Conservation (phyloP, 495 filamentous ascomycete genomes). For the Aspergillus panamensis region DNA sequence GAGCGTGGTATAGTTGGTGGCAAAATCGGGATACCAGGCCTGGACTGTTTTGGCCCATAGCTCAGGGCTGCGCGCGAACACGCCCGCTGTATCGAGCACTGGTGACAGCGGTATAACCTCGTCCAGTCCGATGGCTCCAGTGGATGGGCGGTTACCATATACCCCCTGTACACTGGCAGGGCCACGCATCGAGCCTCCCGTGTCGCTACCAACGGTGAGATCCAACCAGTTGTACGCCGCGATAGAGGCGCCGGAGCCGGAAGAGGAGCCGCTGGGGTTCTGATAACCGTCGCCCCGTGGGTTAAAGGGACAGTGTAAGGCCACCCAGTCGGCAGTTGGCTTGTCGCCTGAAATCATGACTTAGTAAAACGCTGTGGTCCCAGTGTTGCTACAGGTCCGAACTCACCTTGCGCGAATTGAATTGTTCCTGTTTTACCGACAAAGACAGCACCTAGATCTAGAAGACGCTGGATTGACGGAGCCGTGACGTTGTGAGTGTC, state of each 20-base stretch:
- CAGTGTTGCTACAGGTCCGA: background rate
- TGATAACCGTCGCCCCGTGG: conserved; percentile 46
- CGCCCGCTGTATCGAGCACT: conserved; percentile 46
- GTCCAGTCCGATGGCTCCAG: conserved; percentile 23
- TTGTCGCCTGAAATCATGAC: background rate
- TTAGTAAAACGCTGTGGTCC: too few species aligned
- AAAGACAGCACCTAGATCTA: conserved; percentile 44
- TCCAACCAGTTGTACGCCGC: conserved; percentile 43
- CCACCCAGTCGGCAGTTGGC: conserved; percentile 39
- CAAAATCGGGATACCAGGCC: conserved; percentile 46
- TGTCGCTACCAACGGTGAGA: conserved; percentile 46
- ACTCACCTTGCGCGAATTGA: conserved; percentile 44
- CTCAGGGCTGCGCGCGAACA: conserved; percentile 44
- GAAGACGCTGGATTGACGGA: conserved; percentile 34
- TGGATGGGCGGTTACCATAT: conserved; percentile 32
- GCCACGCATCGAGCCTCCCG: conserved; percentile 41
- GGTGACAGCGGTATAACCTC: conserved; percentile 43
- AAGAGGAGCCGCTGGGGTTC: conserved; percentile 34
- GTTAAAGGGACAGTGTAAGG: conserved; percentile 44
- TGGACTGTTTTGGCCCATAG: conserved; percentile 45
- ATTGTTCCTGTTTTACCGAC: conserved; percentile 48
- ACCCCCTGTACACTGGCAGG: conserved; percentile 37
- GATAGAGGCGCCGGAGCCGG: conserved; percentile 37
- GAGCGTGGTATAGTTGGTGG: conserved; percentile 22
- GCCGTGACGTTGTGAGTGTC: conserved; percentile 29